Conservation (phyloP, 352 stramenopile genomes). For the Phytophthora pini region DNA sequence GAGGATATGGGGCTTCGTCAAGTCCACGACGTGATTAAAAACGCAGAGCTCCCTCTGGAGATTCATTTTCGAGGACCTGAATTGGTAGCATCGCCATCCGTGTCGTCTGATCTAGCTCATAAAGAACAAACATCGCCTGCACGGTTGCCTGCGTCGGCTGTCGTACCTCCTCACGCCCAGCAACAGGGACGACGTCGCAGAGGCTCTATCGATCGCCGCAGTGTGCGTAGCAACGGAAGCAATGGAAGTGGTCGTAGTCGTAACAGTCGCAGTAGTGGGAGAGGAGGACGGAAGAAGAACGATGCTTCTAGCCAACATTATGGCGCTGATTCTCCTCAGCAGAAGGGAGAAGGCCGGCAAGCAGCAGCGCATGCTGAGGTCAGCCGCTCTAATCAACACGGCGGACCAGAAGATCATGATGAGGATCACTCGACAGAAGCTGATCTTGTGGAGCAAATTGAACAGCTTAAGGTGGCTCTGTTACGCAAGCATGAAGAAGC, state of each 20-base stretch:
- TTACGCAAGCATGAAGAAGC: conserved; percentile 83
- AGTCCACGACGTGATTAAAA: conserved; percentile 86
- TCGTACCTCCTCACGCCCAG: conserved; percentile 11
- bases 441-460: conserved; percentile 68
- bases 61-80: conserved; percentile 66
- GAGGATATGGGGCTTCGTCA: conserved; percentile 77
- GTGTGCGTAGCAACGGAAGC: conserved; percentile 38
- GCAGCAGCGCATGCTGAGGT: conserved; percentile 9
- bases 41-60: conserved; percentile 68
- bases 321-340: conserved; percentile 25
- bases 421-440: conserved; percentile 41
- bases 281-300: conserved; percentile 31
- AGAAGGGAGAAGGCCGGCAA: conserved; percentile 18
- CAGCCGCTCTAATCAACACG: conserved; percentile 57
- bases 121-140: conserved; percentile 20
- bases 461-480: conserved; percentile 69
- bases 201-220: conserved; percentile 34
- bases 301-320: conserved; percentile 11
- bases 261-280: conserved; percentile 34
- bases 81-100: conserved; percentile 8
- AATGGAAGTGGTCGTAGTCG: conserved; percentile 41
- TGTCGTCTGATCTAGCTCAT: conserved; percentile 12
- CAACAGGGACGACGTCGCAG: conserved; percentile 23
- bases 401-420: conserved; percentile 49
- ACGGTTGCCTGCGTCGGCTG: conserved; percentile 1